A percentile compares a stretch with the other conserved stretches of the same genome.
Conservation (phyloP, 225 moss, liverwort and hornwort genomes). For the Pseudisothecium myosuroides region DNA sequence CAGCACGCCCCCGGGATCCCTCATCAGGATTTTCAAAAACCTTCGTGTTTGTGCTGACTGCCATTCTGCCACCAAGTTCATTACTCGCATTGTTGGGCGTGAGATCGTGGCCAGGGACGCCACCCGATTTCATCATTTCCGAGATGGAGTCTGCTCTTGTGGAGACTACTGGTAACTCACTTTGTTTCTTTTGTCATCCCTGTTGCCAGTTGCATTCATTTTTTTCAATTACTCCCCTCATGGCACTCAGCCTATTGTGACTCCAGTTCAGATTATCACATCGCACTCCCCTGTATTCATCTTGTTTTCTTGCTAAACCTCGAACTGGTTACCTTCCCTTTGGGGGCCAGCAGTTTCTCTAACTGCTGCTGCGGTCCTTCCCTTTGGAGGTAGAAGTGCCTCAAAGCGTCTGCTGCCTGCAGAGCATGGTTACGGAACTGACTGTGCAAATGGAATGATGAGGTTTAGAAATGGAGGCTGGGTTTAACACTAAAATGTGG, state of each 20-base stretch:
- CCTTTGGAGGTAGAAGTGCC: not conserved
- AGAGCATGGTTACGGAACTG: not conserved
- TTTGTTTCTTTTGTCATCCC: not conserved
- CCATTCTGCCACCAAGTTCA: slow-evolving; percentile 34
- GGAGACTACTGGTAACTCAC: not conserved
- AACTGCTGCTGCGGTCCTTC: not conserved
- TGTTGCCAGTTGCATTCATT: not conserved
- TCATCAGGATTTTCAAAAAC: slow-evolving; percentile 31
- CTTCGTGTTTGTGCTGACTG: slow-evolving; percentile 36
- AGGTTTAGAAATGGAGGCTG: not conserved
- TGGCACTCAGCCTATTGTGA: not conserved
- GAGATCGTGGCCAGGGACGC: slow-evolving; percentile 34
- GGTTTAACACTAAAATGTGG: too few species aligned
- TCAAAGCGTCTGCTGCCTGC: not conserved
- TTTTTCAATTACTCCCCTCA: not conserved
- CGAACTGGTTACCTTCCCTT: not conserved
- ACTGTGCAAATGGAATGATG: not conserved
- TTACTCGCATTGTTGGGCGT: slow-evolving; percentile 17
- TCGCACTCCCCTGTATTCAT: not conserved
- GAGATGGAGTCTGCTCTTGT: not conserved
- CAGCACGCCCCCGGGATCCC: slow-evolving; percentile 17
- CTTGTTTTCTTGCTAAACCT: not conserved
- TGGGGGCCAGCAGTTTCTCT: not conserved
- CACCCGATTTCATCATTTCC: slow-evolving; percentile 33
- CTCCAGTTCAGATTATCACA: not conserved